Percentiles rank a stretch among this genome's conserved stretches.
Conservation (phyloP, 805 yeast species). For the Starmerella stellata region DNA sequence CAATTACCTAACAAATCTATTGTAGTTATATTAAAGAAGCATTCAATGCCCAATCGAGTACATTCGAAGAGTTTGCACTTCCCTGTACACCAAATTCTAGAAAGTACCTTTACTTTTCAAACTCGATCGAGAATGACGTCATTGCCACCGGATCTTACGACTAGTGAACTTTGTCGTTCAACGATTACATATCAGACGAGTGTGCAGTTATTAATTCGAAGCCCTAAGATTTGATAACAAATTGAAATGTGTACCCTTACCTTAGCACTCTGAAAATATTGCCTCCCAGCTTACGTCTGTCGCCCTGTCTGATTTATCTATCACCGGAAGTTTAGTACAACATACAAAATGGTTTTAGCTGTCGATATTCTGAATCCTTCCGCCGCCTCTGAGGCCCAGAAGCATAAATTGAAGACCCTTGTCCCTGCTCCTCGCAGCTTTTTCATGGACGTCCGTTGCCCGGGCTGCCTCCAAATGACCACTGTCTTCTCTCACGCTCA, state of each 20-base stretch:
- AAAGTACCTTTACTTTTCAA: no score
- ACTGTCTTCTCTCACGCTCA: slow-evolving; percentile 99
- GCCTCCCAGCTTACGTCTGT: not conserved
- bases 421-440: slow-evolving; percentile 97
- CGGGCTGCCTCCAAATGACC: slow-evolving; percentile 97
- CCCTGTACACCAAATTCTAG: no score
- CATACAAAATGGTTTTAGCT: slow-evolving; percentile 61
- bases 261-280: slow-evolving; percentile 1
- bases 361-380: slow-evolving; percentile 97
- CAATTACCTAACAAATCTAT: no score
- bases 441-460: slow-evolving; percentile 99
- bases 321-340: not conserved
- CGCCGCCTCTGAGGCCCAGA: slow-evolving; percentile 88
- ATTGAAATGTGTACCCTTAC: slow-evolving; percentile 1
- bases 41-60: no score
- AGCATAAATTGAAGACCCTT: slow-evolving; percentile 93
- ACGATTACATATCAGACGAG: no score
- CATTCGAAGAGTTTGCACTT: no score
- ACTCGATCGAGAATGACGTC: no score
- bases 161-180: no score
- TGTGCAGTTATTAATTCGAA: no score
- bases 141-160: no score
- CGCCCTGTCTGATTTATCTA: not conserved
- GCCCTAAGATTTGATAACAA: not conserved
- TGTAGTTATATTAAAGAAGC: no score